Conservation (phyloP, 2,329 filamentous ascomycete species). For the Aureobasidium leucospermi region DNA sequence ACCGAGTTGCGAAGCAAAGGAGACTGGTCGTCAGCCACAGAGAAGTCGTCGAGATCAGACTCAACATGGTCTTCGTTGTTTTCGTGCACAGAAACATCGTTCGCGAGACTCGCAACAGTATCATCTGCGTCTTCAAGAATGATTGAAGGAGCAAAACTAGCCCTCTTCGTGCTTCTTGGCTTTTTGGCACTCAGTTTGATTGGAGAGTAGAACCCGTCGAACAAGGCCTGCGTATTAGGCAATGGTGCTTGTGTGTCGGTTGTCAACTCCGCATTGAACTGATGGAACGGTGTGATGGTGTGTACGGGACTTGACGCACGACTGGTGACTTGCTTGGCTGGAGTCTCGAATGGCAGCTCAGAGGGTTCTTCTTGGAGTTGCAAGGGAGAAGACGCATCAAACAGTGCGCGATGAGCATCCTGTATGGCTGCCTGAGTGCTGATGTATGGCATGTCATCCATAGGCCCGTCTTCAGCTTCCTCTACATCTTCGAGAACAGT, state of each 20-base stretch:
- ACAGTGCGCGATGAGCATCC: slow-evolving; percentile 16
- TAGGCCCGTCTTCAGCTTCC: background rate
- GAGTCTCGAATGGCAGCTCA: slow-evolving; percentile 15
- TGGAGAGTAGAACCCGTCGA: slow-evolving; percentile 27
- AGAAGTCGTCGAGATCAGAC: background rate
- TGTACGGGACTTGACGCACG: slow-evolving; percentile 28
- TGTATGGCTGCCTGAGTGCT: slow-evolving; percentile 20
- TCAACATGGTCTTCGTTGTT: background rate
- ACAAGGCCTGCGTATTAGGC: slow-evolving; percentile 39
- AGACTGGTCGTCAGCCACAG: background rate
- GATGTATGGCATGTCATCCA: slow-evolving; percentile 23
- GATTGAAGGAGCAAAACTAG: slow-evolving; percentile 12
- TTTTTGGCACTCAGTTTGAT: slow-evolving; percentile 7
- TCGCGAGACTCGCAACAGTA: background rate
- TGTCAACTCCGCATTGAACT: slow-evolving; percentile 18
- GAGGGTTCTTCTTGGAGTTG: slow-evolving; percentile 12
- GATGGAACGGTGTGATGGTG: slow-evolving; percentile 16
- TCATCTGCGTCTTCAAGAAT: background rate
- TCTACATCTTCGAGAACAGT: background rate
- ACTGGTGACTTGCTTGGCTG: slow-evolving; percentile 29
- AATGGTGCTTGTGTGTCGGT: slow-evolving; percentile 19
- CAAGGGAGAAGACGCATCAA: slow-evolving; percentile 13
- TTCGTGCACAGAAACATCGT: background rate
- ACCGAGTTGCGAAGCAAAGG: background rate
- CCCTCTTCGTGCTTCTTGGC: background rate